Percentiles rank a stretch among this genome's conserved stretches.
Evolutionary conservation across 495 filamentous ascomycete genomes (phyloP).

Genomic region (Aspergillus ellipticus): DNA sequence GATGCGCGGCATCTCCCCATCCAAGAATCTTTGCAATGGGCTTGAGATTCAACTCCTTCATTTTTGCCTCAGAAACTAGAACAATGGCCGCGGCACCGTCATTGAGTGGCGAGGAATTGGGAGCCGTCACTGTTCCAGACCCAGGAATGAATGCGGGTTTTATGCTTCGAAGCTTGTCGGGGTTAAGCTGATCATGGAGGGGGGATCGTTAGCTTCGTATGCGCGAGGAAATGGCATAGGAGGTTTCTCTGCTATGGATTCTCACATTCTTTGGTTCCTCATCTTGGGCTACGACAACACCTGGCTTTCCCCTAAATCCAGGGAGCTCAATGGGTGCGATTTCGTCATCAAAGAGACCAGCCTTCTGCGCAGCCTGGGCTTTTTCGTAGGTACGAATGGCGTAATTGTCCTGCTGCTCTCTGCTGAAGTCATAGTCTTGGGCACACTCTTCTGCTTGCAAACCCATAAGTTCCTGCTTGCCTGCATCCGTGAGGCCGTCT

Average conservation of each 20-base stretch:
- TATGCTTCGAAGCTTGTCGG: constrained; percentile 79
- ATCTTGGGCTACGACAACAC: constrained; percentile 74
- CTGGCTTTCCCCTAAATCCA: constrained; percentile 85
- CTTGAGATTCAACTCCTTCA: constrained; percentile 83
- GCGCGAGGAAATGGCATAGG: not conserved
- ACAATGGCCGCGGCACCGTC: constrained; percentile 90
- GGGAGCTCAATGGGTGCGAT: constrained; percentile 87
- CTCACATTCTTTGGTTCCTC: constrained; percentile 90
- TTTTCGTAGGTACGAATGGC: constrained; percentile 89
- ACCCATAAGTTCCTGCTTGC: constrained; percentile 91
- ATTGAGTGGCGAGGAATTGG: constrained; percentile 93
- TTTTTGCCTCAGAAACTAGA: constrained; percentile 82
- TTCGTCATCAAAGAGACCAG: constrained; percentile 74
- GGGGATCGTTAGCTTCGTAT: not conserved
- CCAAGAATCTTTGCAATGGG: constrained; percentile 93
- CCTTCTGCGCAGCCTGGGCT: constrained; percentile 78
- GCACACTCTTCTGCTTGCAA: constrained; percentile 89
- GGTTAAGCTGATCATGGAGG: constrained; percentile 63
- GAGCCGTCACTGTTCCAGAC: constrained; percentile 86
- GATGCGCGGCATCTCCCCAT: constrained; percentile 90
- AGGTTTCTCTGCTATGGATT: not conserved
- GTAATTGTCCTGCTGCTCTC: constrained; percentile 87
- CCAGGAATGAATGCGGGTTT: constrained; percentile 81
- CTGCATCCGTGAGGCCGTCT: constrained; percentile 88
- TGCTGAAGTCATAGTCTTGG: constrained; percentile 70